phyloP scores from a whole-genome alignment of 495 filamentous ascomycete species.

The Bathelium albidoporum region DNA sequence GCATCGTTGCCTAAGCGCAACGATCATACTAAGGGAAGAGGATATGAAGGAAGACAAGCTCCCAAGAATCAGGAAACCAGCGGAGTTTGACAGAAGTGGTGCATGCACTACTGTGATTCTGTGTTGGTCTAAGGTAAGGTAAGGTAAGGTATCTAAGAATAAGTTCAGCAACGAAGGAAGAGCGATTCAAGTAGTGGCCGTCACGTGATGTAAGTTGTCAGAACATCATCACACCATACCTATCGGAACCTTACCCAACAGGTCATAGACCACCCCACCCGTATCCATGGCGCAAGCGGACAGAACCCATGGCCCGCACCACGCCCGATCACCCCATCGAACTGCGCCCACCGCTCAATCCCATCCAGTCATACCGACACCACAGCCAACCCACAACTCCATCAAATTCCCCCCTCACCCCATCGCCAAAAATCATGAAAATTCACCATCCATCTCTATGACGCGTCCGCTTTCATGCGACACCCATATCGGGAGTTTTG shows the following conservation, averaged over 20 bases:
- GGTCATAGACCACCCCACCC: background rate
- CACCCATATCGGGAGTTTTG: slow-evolving; percentile 18
- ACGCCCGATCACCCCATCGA: background rate
- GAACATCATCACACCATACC: background rate
- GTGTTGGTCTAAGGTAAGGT: no score
- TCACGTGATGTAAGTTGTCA: no score
- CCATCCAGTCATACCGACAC: background rate
- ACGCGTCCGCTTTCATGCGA: slow-evolving; percentile 10
- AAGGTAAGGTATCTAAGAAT: no score
- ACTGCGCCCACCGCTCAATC: background rate
- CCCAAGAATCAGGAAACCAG: no score
- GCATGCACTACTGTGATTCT: no score
- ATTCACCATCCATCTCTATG: background rate
- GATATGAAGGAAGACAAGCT: no score
- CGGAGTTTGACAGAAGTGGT: no score
- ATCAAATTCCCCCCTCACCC: slow-evolving; percentile 8
- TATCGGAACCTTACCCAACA: background rate
- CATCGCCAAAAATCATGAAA: slow-evolving; percentile 14
- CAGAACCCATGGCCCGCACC: slow-evolving; percentile 1
- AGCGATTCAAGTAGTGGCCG: no score
- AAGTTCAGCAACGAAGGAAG: no score
- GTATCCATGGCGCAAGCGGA: background rate
- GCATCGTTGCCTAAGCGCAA: no score
- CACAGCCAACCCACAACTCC: background rate
- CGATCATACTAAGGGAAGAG: no score